Evolutionary conservation across 2,329 filamentous ascomycete genomes (phyloP), one percentile per base, ranked within the genome.

Genomic region (Colletotrichum sp.): DNA sequence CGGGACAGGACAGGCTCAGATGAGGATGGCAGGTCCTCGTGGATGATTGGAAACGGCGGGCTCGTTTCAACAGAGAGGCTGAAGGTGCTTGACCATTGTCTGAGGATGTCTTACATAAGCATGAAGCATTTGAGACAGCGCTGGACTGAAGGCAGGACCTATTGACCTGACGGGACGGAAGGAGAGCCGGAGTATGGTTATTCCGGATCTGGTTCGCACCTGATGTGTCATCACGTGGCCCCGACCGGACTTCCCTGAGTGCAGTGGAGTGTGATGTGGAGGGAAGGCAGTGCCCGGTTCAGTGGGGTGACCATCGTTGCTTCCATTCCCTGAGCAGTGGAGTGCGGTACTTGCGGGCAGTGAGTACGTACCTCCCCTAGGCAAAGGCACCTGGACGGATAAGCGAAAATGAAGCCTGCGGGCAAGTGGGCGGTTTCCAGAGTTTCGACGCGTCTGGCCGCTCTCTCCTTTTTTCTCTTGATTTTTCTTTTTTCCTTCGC

Each of bases 381-480:
- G 0, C 15, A 63, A 22, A 71, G 39, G 55, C 30, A 36, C 36
- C 36, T 25, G 25, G 25, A 25, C 25, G 36, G 36, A 39, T 39
- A 61, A 63, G 72, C 72, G 69, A 67, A 32, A 49, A 62, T 55
- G 25, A 16, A 25, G 29, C 55, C 30, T 61, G 67, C 29, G 32
- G 25, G 59, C 55, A 32, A 25, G 34, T 67, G 52, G 68, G 62
- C 49, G 59, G 16, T 22, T 27, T 52, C 34, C 36, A 39, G n/a
- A 68, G 62, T 72, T 62, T 75, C 62, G 69, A 72, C 72, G 36
- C 36, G 49, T 55, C 62, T 75, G 72, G 69, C 52, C 67, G 61
- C 59, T 32, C 66, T 44, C 67, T n/a, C 59, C n/a, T 36, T 36
- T 62, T 62, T 36, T 34, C 44, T 52, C 44, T 32, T 32, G 9